Evolutionary conservation across 2,329 filamentous ascomycete genomes (phyloP).

Genomic region (Sclerotinia borealis): DNA sequence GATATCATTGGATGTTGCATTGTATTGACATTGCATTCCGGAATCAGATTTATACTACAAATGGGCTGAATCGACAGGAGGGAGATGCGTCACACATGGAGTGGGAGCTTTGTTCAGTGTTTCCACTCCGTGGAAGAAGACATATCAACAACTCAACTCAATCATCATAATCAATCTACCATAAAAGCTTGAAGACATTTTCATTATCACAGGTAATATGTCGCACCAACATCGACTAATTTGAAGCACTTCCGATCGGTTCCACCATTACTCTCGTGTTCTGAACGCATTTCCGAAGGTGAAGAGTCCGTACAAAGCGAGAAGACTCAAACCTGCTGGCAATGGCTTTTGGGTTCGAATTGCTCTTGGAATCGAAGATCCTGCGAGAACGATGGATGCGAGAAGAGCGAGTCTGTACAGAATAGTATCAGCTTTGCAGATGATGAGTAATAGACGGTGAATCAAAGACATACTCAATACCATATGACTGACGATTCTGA

Average conservation of each 20-base stretch:
- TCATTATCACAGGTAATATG: neutral
- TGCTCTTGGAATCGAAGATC: conserved; percentile 78
- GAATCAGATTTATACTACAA: neutral
- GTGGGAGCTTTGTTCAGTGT: neutral
- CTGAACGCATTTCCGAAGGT: conserved; percentile 69
- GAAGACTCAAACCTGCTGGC: conserved; percentile 68
- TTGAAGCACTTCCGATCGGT: conserved; percentile 12
- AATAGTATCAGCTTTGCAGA: neutral
- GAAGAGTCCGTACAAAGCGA: conserved; percentile 73
- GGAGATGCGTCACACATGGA: neutral
- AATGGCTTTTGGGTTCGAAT: conserved; percentile 80
- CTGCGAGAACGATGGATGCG: conserved; percentile 78
- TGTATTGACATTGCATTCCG: neutral
- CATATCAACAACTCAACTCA: neutral
- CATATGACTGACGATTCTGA: conserved; percentile 68
- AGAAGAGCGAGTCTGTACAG: conserved; percentile 60
- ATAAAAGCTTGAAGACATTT: neutral
- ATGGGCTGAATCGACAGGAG: neutral
- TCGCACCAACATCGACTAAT: conserved; percentile 24
- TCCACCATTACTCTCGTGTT: conserved; percentile 32
- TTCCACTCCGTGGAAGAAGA: neutral
- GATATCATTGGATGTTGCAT: neutral
- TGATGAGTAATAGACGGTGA: neutral
- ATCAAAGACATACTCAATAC: conserved; percentile 51
- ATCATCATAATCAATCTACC: neutral